These are phyloP conservation scores for Colletotrichum sp. DNA, from an alignment of 2,329 filamentous ascomycete species.

Conservation along the genomic window DNA sequence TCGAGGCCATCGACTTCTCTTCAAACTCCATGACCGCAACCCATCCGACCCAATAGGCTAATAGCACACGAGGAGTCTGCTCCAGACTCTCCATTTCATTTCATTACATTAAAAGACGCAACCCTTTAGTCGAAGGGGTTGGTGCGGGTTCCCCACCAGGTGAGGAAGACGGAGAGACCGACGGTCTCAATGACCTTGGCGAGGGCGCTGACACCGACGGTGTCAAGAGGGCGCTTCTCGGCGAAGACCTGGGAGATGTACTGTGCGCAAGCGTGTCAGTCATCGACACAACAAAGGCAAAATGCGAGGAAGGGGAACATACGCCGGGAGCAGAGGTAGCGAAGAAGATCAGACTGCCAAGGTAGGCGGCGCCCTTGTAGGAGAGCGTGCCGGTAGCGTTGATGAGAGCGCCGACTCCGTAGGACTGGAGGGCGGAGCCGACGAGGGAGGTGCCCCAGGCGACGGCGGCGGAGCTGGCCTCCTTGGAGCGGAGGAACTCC, in stretches of 20 bases:
- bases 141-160: constrained; percentile 96
- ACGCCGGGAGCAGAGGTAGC: constrained; percentile 88
- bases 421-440: constrained; percentile 87
- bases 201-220: constrained; percentile 82
- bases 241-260: constrained; percentile 86
- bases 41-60: constrained; percentile 8
- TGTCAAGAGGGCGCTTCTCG: constrained; percentile 92
- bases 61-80: constrained; percentile 10
- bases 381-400: constrained; percentile 94
- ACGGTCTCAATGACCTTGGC: constrained; percentile 92
- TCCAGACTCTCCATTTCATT: not conserved
- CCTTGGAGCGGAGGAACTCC: constrained; percentile 93
- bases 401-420: constrained; percentile 87
- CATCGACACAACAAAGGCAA: no score
- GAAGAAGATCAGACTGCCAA: constrained; percentile 89
- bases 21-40: constrained; percentile 18
- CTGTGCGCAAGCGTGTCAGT: constrained; percentile 45
- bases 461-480: constrained; percentile 84
- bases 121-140: constrained; percentile 81
- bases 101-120: not conserved
- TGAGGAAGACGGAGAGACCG: constrained; percentile 88
- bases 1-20: not conserved
- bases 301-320: constrained; percentile 26
- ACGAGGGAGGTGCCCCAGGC: constrained; percentile 90
- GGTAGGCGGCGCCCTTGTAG: constrained; percentile 97